These are phyloP conservation scores for Sarcodon sp. DNA, from an alignment of 768 basidiomycete species.

Conservation along the genomic window DNA sequence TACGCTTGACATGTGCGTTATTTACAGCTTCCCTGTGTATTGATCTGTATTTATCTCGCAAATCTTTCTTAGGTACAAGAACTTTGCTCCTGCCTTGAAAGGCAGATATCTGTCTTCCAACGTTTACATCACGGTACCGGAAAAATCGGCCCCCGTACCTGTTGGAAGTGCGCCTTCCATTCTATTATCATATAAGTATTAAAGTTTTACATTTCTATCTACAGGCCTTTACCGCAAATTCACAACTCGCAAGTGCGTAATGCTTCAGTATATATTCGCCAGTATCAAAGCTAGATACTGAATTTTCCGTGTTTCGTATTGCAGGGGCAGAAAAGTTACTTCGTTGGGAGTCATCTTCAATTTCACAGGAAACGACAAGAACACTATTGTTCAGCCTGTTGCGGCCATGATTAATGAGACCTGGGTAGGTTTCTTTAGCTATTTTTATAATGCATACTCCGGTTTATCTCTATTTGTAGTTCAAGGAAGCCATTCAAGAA, in stretches of 20 bases:
- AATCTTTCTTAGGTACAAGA: conserved; percentile 32
- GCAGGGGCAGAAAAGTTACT: conserved; percentile 58
- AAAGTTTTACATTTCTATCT: neutral
- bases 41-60: conserved; percentile 2
- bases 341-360: conserved; percentile 71
- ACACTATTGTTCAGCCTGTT: conserved; percentile 67
- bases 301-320: neutral
- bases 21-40: conserved; percentile 4
- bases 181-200: too few relatives aligned
- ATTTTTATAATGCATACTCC: neutral
- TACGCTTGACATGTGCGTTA: conserved; percentile 48
- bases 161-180: conserved; percentile 24
- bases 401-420: conserved; percentile 64
- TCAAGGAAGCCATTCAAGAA: conserved; percentile 62
- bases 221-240: conserved; percentile 57
- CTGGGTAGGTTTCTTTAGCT: conserved; percentile 37
- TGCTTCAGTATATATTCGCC: neutral
- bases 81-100: conserved; percentile 51
- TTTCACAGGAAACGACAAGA: conserved; percentile 57
- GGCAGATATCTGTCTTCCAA: conserved; percentile 79
- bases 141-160: conserved; percentile 25
- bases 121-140: conserved; percentile 65
- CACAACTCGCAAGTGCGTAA: conserved; percentile 53
- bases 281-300: neutral
- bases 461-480: conserved; percentile 26